Evolutionary conservation across 23 red algal species (phyloP).

Genomic region (Porphyridium purpureum): DNA sequence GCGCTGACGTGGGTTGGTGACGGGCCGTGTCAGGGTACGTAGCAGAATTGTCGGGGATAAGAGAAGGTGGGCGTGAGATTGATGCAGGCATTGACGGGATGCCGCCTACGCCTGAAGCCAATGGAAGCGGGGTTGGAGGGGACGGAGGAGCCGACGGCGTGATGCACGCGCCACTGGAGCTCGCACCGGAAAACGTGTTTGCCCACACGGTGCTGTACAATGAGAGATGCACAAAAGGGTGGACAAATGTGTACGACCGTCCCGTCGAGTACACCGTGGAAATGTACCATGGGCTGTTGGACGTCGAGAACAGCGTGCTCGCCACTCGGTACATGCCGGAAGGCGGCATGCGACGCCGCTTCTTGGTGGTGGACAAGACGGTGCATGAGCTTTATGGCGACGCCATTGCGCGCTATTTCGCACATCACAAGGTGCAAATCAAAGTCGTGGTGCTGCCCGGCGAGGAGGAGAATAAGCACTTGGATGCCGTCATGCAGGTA

Average conservation of each 20-base stretch:
- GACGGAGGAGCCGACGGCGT: neutral
- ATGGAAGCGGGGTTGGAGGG: neutral
- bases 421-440: conserved; percentile 16
- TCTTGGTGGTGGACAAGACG: conserved; percentile 60
- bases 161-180: conserved; percentile 9
- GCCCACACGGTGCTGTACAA: neutral
- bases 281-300: conserved; percentile 42
- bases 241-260: conserved; percentile 80
- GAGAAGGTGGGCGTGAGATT: neutral
- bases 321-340: conserved; percentile 60
- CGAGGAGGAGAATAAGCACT: conserved; percentile 76
- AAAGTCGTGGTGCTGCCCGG: conserved; percentile 37
- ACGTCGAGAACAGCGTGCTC: conserved; percentile 23
- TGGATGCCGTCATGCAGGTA: conserved; percentile 46
- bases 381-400: conserved; percentile 43
- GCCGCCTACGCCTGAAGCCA: neutral
- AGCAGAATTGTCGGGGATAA: neutral
- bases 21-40: neutral
- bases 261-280: conserved; percentile 81
- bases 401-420: conserved; percentile 45
- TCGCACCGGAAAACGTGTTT: conserved; percentile 47
- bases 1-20: neutral
- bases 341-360: conserved; percentile 42
- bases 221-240: conserved; percentile 8
- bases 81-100: no score